Percentiles rank a stretch among this genome's conserved stretches.
Evolutionary conservation across 1,284 basidiomycete species (phyloP).

Genomic region (Boletus sp.): DNA sequence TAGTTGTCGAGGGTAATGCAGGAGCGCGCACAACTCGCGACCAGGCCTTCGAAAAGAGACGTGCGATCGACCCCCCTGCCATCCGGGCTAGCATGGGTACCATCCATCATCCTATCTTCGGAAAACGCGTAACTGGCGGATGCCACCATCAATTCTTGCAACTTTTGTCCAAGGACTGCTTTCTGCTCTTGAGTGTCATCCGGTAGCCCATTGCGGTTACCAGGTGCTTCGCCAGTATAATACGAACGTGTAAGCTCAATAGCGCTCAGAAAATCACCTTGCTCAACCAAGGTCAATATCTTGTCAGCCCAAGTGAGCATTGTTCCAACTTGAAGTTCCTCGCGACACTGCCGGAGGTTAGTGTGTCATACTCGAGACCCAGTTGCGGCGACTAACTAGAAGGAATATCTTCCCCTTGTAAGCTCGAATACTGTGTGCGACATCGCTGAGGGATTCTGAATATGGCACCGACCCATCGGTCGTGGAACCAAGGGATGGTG

Average conservation of each 20-base stretch:
- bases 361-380: neutral
- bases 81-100: constrained; percentile 78
- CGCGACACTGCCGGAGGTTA: constrained; percentile 49
- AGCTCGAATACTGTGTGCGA: constrained; percentile 73
- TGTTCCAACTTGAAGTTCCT: constrained; percentile 79
- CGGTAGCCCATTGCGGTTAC: constrained; percentile 88
- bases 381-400: constrained; percentile 56
- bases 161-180: constrained; percentile 70
- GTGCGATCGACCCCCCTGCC: constrained; percentile 93
- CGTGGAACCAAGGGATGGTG: constrained; percentile 51
- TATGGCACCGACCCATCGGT: constrained; percentile 48
- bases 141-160: constrained; percentile 83
- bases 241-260: constrained; percentile 86
- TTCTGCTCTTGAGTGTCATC: constrained; percentile 57
- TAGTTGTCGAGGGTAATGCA: constrained; percentile 80
- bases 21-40: constrained; percentile 78
- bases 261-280: constrained; percentile 87
- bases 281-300: constrained; percentile 79
- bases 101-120: constrained; percentile 89
- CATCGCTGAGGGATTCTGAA: constrained; percentile 49
- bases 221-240: constrained; percentile 79
- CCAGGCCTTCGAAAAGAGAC: constrained; percentile 85
- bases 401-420: constrained; percentile 93
- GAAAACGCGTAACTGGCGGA: constrained; percentile 92
- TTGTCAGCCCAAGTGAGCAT: constrained; percentile 96